Conservation (phyloP, 225 moss, liverwort and hornwort genomes). For the Straminergon stramineum region DNA sequence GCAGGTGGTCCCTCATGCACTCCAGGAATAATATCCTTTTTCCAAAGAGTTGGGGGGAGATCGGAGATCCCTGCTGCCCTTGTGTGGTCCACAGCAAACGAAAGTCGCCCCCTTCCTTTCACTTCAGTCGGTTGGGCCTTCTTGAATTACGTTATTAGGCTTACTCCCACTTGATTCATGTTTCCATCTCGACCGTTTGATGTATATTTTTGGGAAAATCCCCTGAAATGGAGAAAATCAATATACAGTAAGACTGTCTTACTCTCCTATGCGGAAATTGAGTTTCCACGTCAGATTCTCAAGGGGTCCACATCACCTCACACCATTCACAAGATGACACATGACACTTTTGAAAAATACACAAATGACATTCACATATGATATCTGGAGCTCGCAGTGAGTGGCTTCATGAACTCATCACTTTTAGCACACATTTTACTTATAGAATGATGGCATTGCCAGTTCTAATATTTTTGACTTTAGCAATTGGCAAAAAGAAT, state of each 20-base stretch:
- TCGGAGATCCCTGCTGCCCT: background rate
- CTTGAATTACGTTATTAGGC: no score
- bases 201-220: background rate
- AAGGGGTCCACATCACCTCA: no score
- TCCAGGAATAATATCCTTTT: background rate
- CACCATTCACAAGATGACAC: no score
- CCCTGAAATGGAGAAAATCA: background rate
- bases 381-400: no score
- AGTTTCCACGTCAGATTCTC: no score
- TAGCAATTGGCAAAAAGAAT: no score
- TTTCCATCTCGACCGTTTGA: no score
- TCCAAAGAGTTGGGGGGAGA: conserved; percentile 16
- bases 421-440: background rate
- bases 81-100: background rate
- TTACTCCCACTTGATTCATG: background rate
- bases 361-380: no score
- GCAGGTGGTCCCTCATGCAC: background rate
- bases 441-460: background rate
- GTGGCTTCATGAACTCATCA: background rate
- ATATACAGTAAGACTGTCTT: no score
- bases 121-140: background rate
- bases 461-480: background rate
- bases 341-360: no score
- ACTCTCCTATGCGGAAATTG: no score
- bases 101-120: no score